Percentiles rank a stretch among this genome's conserved stretches.
Conservation (phyloP, 176 grass and related monocot genomes). For the Chloris gayana region DNA sequence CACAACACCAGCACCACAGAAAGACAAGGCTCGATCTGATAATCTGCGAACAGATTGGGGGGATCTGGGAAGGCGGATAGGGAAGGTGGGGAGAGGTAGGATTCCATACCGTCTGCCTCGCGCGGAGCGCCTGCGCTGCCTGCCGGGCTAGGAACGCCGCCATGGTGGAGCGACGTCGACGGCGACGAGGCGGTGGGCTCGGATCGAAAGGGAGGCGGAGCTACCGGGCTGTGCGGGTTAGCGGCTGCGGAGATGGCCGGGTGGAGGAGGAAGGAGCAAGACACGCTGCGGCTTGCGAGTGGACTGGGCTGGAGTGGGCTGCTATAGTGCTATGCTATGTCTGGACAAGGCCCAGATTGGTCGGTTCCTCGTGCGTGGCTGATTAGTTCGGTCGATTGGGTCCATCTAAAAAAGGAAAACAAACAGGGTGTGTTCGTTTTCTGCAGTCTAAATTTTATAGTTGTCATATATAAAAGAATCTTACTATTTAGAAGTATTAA, state of each 20-base stretch:
- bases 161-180: conserved; percentile 52
- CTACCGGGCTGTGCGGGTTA: conserved; percentile 8
- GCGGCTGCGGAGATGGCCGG: conserved; percentile 27
- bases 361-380: no score
- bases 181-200: conserved; percentile 31
- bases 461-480: no score
- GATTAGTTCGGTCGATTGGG: neutral
- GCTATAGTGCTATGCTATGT: neutral
- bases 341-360: neutral
- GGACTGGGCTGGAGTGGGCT: conserved; percentile 9
- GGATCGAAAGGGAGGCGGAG: conserved; percentile 20
- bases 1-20: neutral
- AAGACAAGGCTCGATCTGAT: conserved; percentile 17
- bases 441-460: no score
- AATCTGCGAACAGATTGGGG: neutral
- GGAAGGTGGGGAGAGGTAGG: neutral
- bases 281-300: neutral
- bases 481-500: no score
- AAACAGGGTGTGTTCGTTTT: no score
- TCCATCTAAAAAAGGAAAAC: no score
- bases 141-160: conserved; percentile 76
- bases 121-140: conserved; percentile 70
- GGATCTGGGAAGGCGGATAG: conserved; percentile 33
- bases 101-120: conserved; percentile 57
- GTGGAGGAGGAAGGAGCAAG: conserved; percentile 3